phyloP scores from a whole-genome alignment of 176 grass and related monocot species.

The Pontederia crassipes region DNA sequence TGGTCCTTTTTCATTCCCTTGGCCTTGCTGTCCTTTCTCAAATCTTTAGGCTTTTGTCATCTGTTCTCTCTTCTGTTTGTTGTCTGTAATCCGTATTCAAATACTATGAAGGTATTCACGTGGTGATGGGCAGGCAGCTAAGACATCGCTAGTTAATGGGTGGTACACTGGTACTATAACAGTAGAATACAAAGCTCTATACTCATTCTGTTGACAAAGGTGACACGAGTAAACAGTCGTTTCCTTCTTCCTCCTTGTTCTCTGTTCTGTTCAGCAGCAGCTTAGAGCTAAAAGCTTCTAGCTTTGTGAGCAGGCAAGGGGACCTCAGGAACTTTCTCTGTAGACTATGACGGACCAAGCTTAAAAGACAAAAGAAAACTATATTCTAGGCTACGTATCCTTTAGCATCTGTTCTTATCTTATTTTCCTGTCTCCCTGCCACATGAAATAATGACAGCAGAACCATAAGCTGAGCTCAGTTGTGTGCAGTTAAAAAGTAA shows the following conservation, averaged over 20 bases:
- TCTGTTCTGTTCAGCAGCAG: not conserved
- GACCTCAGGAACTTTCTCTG: not conserved
- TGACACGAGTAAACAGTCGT: not conserved
- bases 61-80: conserved; percentile 19
- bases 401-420: too few species aligned
- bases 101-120: conserved; percentile 32
- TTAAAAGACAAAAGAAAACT: too few species aligned
- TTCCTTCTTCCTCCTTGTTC: not conserved
- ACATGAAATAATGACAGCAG: too few species aligned
- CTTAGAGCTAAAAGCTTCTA: not conserved
- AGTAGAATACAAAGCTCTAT: not conserved
- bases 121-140: conserved; percentile 9
- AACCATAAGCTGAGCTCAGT: too few species aligned
- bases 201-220: not conserved
- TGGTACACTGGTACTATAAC: not conserved
- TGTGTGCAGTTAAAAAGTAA: not conserved
- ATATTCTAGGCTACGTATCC: too few species aligned
- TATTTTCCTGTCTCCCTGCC: too few species aligned
- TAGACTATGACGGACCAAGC: not conserved
- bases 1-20: not conserved
- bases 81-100: conserved; percentile 42
- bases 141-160: conserved; percentile 6
- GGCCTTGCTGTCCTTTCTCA: conserved; percentile 8
- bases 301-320: not conserved
- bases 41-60: conserved; percentile 30